Conservation (phyloP, 2,329 filamentous ascomycete species). For the Fusarium marasasianum region DNA sequence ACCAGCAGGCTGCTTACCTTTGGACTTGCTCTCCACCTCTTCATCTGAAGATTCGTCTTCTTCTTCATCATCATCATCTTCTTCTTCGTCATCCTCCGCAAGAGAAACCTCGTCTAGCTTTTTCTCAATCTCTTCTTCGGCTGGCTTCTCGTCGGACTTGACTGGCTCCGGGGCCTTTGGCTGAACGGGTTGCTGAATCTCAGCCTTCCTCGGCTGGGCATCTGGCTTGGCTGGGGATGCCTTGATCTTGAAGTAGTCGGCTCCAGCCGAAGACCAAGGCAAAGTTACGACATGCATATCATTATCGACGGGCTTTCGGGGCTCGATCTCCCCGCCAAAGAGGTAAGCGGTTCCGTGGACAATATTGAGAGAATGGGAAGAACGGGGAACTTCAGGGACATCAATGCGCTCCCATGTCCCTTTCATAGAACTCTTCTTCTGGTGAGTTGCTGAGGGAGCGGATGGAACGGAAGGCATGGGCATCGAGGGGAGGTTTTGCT, state of each 20-base stretch:
- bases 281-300: slow-evolving; percentile 73
- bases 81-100: slow-evolving; percentile 15
- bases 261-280: slow-evolving; percentile 64
- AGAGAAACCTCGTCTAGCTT: slow-evolving; percentile 56
- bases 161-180: slow-evolving; percentile 24
- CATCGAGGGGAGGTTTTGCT: slow-evolving; percentile 55
- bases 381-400: slow-evolving; percentile 69
- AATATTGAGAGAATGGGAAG: slow-evolving; percentile 76
- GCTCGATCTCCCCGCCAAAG: slow-evolving; percentile 78
- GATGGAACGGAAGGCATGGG: slow-evolving; percentile 50
- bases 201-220: slow-evolving; percentile 20
- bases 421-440: slow-evolving; percentile 52
- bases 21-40: slow-evolving; percentile 44
- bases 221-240: slow-evolving; percentile 55
- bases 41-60: slow-evolving; percentile 36
- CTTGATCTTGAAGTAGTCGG: slow-evolving; percentile 68
- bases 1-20: slow-evolving; percentile 52
- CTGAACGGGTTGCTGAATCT: slow-evolving; percentile 18
- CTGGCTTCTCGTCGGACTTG: slow-evolving; percentile 37
- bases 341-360: slow-evolving; percentile 67
- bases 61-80: neutral
- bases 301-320: slow-evolving; percentile 76
- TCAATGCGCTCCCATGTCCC: slow-evolving; percentile 70
- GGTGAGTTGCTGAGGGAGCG: slow-evolving; percentile 42
- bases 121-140: slow-evolving; percentile 43